These are phyloP conservation scores for Phytophthora aleatoria DNA, from an alignment of 352 stramenopile genomes.

Conservation along the genomic window DNA sequence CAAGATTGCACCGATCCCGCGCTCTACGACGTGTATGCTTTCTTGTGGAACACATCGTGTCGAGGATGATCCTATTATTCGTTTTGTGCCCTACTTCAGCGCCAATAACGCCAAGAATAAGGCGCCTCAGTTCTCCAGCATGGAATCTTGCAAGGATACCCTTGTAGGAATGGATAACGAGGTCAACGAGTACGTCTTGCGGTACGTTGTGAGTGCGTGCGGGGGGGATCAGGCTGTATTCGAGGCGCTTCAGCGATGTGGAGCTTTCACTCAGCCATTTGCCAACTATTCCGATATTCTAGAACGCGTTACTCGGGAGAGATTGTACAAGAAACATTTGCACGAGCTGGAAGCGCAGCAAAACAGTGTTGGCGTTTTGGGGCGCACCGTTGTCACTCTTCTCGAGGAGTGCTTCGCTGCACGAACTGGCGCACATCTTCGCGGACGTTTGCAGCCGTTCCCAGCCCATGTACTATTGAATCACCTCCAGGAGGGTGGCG, in stretches of 20 bases:
- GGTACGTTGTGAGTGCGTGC: constrained; percentile 51
- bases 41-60: constrained; percentile 54
- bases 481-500: constrained; percentile 17
- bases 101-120: constrained; percentile 33
- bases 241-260: constrained; percentile 48
- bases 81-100: constrained; percentile 69
- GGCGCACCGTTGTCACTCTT: constrained; percentile 12
- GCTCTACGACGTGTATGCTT: constrained; percentile 73
- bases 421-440: constrained; percentile 22
- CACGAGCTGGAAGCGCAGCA: constrained; percentile 23
- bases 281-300: constrained; percentile 64
- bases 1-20: constrained; percentile 47
- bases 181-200: constrained; percentile 64
- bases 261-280: constrained; percentile 56
- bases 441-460: constrained; percentile 37
- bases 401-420: constrained; percentile 15
- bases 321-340: constrained; percentile 28
- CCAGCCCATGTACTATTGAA: constrained; percentile 39
- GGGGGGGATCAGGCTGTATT: constrained; percentile 50
- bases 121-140: constrained; percentile 39
- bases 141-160: constrained; percentile 42
- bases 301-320: constrained; percentile 29
- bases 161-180: constrained; percentile 69
- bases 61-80: constrained; percentile 84
- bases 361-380: constrained; percentile 4